Evolutionary conservation across 2,329 filamentous ascomycete species (phyloP).

Genomic region (Daldinia sp.): DNA sequence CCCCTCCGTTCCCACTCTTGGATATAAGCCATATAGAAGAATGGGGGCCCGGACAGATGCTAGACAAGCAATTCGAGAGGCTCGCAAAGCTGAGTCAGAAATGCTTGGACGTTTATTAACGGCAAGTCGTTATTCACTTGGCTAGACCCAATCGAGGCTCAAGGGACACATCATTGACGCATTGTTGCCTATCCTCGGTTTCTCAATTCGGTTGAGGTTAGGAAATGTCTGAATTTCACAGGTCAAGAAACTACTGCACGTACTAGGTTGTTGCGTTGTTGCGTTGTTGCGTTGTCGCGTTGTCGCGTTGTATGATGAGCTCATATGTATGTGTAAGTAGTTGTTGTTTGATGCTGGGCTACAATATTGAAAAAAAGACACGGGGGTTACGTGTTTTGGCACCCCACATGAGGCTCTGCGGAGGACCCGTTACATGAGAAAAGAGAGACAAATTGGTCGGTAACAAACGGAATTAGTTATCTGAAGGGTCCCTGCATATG

Average conservation of each 20-base stretch:
- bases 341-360: neutral
- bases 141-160: conserved; percentile 6
- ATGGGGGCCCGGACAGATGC: conserved; percentile 3
- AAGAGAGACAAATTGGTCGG: neutral
- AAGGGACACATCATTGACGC: neutral
- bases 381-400: conserved; percentile 1
- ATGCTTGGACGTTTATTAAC: conserved; percentile 8
- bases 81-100: conserved; percentile 27
- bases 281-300: too few species aligned
- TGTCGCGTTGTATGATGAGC: neutral
- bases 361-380: neutral
- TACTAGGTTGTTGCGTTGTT: neutral
- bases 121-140: neutral
- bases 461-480: neutral
- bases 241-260: conserved; percentile 10
- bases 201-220: conserved; percentile 6
- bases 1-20: neutral
- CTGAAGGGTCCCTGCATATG: conserved; percentile 1
- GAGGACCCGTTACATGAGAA: neutral
- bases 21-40: neutral
- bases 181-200: conserved; percentile 13
- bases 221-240: conserved; percentile 7
- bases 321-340: neutral
- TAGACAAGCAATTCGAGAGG: neutral
- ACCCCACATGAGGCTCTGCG: conserved; percentile 2